Base-by-base conservation (phyloP, 441 rosid species). In the Isatis lusitanica region DNA sequence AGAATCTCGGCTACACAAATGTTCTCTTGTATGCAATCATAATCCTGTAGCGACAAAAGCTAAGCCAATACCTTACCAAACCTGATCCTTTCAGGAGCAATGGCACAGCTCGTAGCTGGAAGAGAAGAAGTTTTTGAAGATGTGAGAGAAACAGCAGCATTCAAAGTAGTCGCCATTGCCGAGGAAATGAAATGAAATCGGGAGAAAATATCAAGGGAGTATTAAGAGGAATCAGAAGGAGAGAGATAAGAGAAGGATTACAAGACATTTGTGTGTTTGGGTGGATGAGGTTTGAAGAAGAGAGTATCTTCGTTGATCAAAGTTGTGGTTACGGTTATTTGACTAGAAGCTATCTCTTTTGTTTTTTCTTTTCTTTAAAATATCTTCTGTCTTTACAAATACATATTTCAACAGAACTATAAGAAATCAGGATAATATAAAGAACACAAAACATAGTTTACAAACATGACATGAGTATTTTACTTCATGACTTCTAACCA, bases 61-160 rank as follows among this genome's bases (percentile, higher is more conserved):
- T 18, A 40, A 33, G 12, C 33, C 12, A 61, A 31, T 81, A 84
- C 97, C 94, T 86, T 89, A 70, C 68, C 87, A 39, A 91, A 83
- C 84, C 83, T 78, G 87, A 90, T 80, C 78, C 93, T 84, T 15
- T 93, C 97, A 17, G 89, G 75, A 33, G 88, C 63, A 69, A 80
- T 72, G 83, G 84, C 70, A 63, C 83, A 83, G 61, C 83, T 76
- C 61, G 88, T 85, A 53, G 90, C 70, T 9, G 92, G 69, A 58
- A 88, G 79, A 42, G 90, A 80, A 63, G 91, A 60, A 36, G 98
- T 79, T 63, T 85, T 85, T 55, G 95, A 80, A 53, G 87, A 81
- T 1, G 98, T 88, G 38, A 91, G 84, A 60, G 93, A 86, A 76
- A 89, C 86, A 66, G 94, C 88, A 78, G 97, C 92, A 73, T 87